Evolutionary conservation across 2,329 filamentous ascomycete genomes (phyloP), one percentile per base, ranked within the genome.

Genomic region (Fusarium verticillioides): DNA sequence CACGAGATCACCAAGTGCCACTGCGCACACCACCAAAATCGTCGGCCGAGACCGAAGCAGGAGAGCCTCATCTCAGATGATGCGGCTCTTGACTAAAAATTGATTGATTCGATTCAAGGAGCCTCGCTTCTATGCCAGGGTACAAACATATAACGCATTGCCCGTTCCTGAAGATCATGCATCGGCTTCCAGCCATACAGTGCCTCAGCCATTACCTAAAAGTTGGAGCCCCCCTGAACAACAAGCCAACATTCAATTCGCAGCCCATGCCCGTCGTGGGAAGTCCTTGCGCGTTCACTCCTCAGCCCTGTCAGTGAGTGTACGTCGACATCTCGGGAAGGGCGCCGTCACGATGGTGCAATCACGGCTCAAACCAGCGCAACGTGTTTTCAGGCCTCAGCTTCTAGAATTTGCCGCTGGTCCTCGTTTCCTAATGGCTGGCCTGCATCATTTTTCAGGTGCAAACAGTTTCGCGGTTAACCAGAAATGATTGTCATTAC

Each of bases 91-190:
- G 59, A 65, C 59, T 40, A 67, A 60, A 58, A 60, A 60, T 49
- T 49, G 39, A 40, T 54, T 52, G 44, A 42, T 54, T 56, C 34
- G 32, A 28, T 28, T 37, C 57, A 61, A 62, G 52, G 50, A 56
- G 59, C 52, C 50, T 64, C 63, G 59, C 61, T 60, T 63, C 30
- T 52, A 30, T 54, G 47, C 60, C 49, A 64, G 54, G 46, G 44
- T 60, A n/a, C 54, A 50, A 50, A 53, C 69, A 75, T 69, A 61
- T 71, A 75, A 75, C 66, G 50, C 62, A 73, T 62, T 62, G 52
- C 60, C 60, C 58, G 73, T 75, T 69, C 73, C 73, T 75, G 73
- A 75, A 75, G 49, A 75, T 75, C 72, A 70, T 69, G 60, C 66
- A 58, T 59, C 53, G 36, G 39, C 32, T 34, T 46, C 60, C 49